A percentile compares a stretch with the other conserved stretches of the same genome.
These are phyloP conservation scores for Raphanus raphanistrum DNA, from an alignment of 345 rosid genomes.

Conservation along the genomic window DNA sequence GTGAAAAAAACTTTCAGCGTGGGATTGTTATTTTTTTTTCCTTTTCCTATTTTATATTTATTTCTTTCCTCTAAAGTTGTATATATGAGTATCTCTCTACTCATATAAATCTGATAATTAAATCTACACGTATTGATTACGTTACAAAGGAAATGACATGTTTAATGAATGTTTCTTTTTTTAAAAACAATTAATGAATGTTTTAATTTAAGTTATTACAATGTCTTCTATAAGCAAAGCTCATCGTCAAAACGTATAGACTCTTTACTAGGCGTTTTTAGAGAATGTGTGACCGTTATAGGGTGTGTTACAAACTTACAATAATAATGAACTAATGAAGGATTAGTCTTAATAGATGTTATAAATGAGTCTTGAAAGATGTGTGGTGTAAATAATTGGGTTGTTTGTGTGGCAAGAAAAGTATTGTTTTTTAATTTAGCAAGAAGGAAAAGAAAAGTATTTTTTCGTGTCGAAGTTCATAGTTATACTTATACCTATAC, in stretches of 20 bases:
- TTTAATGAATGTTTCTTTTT: not conserved
- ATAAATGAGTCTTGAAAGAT: not conserved
- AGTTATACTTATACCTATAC: not conserved
- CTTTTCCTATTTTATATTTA: not conserved
- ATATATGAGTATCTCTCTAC: not conserved
- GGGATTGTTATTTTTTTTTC: not conserved
- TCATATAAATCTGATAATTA: not conserved
- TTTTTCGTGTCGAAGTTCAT: not conserved
- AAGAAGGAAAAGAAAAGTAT: conserved; percentile 16
- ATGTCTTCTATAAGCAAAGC: not conserved
- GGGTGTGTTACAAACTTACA: not conserved
- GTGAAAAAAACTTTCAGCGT: conserved; percentile 37
- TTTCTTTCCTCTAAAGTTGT: not conserved
- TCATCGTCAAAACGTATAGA: not conserved
- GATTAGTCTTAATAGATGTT: not conserved
- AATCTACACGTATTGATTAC: not conserved
- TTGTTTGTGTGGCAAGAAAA: conserved; percentile 23
- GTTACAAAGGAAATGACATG: not conserved
- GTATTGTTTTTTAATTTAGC: not conserved
- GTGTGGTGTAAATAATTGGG: not conserved
- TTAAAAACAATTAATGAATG: too few species aligned
- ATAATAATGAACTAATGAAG: not conserved
- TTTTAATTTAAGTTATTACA: not conserved
- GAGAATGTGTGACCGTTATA: not conserved
- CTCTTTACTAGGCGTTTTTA: not conserved